A percentile compares a stretch with the other conserved stretches of the same genome.
These are phyloP conservation scores for Serendipita sp. DNA, from an alignment of 768 basidiomycete genomes.

Conservation along the genomic window DNA sequence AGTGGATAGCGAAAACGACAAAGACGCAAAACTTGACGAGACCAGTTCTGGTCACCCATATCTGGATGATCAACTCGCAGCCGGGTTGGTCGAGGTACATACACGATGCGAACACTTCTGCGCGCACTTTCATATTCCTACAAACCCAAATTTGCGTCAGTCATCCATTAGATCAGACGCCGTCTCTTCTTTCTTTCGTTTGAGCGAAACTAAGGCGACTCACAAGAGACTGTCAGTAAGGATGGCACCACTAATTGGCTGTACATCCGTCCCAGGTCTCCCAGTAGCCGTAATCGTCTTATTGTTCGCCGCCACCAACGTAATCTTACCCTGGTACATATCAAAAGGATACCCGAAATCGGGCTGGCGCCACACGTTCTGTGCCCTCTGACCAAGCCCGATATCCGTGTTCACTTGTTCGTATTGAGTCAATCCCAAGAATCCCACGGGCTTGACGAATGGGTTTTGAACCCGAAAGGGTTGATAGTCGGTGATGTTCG, in stretches of 20 bases:
- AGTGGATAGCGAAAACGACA: background rate
- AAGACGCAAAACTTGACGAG: background rate
- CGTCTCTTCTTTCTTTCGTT: background rate
- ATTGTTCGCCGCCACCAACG: background rate
- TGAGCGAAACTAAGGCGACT: background rate
- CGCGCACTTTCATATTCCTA: background rate
- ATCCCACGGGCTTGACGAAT: background rate
- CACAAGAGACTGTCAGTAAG: background rate
- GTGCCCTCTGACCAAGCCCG: background rate
- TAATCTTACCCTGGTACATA: background rate
- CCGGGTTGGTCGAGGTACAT: background rate
- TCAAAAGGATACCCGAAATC: conserved; percentile 1
- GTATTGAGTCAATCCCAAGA: background rate
- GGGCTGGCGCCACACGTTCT: background rate
- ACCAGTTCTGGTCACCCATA: background rate
- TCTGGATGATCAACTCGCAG: background rate
- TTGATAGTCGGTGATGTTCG: background rate
- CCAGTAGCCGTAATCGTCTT: background rate
- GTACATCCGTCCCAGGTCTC: background rate
- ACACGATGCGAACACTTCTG: background rate
- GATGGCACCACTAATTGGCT: background rate
- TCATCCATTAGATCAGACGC: background rate
- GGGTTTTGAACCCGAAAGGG: background rate
- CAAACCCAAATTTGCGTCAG: background rate
- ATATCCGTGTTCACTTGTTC: background rate